Evolutionary conservation across 2,329 filamentous ascomycete species (phyloP), one percentile per base, ranked within the genome.

Genomic region (Annulohypoxylon truncatum): DNA sequence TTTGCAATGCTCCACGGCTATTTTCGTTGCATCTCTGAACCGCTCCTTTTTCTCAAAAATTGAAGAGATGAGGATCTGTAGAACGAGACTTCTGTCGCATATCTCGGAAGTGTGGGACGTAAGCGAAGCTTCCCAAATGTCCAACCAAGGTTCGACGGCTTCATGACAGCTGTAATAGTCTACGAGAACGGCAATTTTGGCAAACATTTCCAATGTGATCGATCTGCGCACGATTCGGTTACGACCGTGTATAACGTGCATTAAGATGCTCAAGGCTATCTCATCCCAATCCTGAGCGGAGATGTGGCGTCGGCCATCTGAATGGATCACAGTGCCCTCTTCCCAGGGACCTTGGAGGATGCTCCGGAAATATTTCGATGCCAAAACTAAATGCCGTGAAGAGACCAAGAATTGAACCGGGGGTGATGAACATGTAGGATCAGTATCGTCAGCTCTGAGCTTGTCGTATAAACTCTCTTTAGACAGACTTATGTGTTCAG

Each of bases 261-360:
- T 70, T 0, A 78, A 15, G n/a, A 76, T 71, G 0, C 75, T 52
- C 4, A 78, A 24, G 0, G 76, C 75, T 0, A 73, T 64, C 4
- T 61, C 9, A 44, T 79, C 75, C 76, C 76, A 79, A 1, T 47
- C 68, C 20, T 51, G 33, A 5, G 71, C 61, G 1, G 64, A 33
- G 4, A 72, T 15, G 4, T 40, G 20, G 5, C 42, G 64, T 15
- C 33, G n/a, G 26, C 31, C 38, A 4, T 46, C 42, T 6, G 28
- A 8, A 5, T 44, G 5, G 8, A 46, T 35, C 8, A 31, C 10
- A 9, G 28, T 48, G 4, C 15, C 33, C 42, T 72, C 71, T 22
- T 57, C 66, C 62, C 66, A 72, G 2, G 51, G 55, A 1, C 63
- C 60, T 22, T 35, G 26, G 3, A 73, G 20, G 22, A 35, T 35